Evolutionary conservation across 2,329 filamentous ascomycete species (phyloP).

Genomic region (Allantophomopsis cytisporea): DNA sequence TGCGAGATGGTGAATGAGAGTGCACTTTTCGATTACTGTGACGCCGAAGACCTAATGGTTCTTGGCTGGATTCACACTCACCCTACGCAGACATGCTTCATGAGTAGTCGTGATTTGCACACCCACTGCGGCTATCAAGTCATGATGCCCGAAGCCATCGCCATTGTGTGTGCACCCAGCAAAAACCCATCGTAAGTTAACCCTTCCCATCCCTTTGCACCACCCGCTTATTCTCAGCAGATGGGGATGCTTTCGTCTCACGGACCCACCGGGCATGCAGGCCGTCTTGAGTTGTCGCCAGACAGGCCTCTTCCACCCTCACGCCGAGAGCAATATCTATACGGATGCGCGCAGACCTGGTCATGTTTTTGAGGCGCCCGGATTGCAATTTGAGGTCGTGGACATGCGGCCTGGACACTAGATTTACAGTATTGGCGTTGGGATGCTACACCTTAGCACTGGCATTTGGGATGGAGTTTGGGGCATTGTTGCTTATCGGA

Average conservation of each 20-base stretch:
- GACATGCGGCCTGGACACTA: conserved; percentile 33
- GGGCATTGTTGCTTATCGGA: too few relatives aligned
- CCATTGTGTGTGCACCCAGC: conserved; percentile 86
- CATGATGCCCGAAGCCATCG: conserved; percentile 92
- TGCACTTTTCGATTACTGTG: conserved; percentile 79
- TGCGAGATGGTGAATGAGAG: conserved; percentile 88
- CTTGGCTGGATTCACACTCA: conserved; percentile 98
- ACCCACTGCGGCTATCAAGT: conserved; percentile 91
- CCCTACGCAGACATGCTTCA: conserved; percentile 92
- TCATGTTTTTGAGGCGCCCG: conserved; percentile 42
- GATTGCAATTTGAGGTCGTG: conserved; percentile 47
- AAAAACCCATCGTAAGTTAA: conserved; percentile 57
- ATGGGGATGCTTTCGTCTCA: conserved; percentile 85
- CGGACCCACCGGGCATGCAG: conserved; percentile 80
- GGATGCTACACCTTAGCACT: too few relatives aligned
- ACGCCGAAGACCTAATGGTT: conserved; percentile 69
- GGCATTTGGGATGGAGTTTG: too few relatives aligned
- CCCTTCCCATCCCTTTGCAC: background rate
- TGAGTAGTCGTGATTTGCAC: conserved; percentile 88
- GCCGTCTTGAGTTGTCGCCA: conserved; percentile 72
- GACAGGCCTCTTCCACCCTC: conserved; percentile 73
- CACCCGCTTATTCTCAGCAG: conserved; percentile 25
- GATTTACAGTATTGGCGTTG: background rate
- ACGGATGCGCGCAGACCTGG: conserved; percentile 32
- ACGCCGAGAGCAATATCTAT: conserved; percentile 25